A percentile compares a stretch with the other conserved stretches of the same genome.
phyloP scores from a whole-genome alignment of 1,284 basidiomycete genomes.

The Rhizoctonia solani region DNA sequence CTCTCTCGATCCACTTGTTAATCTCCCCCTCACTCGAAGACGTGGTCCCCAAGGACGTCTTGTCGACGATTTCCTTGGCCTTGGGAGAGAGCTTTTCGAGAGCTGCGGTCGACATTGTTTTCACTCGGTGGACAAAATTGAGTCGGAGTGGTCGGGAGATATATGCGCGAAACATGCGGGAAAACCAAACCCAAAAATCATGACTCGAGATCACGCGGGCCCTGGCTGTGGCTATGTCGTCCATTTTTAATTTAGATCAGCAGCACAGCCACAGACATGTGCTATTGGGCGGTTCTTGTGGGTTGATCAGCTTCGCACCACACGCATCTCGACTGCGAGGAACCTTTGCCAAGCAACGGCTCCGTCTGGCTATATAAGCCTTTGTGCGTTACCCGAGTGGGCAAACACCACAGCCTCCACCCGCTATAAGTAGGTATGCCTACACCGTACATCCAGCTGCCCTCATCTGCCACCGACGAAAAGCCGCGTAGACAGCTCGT shows the following conservation, averaged over 20 bases:
- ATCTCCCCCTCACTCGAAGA: slow-evolving; percentile 28
- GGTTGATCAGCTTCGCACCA: too few species aligned
- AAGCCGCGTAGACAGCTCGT: slow-evolving; percentile 3
- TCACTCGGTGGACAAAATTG: neutral
- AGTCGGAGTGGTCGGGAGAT: slow-evolving; percentile 17
- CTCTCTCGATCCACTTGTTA: slow-evolving; percentile 31
- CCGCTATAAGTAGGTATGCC: too few species aligned
- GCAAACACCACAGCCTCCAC: too few species aligned
- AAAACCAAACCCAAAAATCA: slow-evolving; percentile 11
- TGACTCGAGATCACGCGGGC: neutral
- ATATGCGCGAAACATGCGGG: slow-evolving; percentile 33
- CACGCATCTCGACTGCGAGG: too few species aligned
- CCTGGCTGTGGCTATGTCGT: too few species aligned
- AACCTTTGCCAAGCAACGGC: too few species aligned
- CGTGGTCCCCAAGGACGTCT: slow-evolving; percentile 16
- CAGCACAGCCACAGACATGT: too few species aligned
- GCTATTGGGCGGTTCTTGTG: too few species aligned
- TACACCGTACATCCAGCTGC: slow-evolving; percentile 20
- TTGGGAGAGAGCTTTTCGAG: slow-evolving; percentile 29
- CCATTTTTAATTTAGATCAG: too few species aligned
- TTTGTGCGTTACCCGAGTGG: too few species aligned
- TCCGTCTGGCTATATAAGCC: too few species aligned
- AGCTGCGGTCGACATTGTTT: slow-evolving; percentile 18
- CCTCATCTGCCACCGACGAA: slow-evolving; percentile 17
- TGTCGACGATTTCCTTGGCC: slow-evolving; percentile 19